Percentiles rank a stretch among this genome's conserved stretches.
Evolutionary conservation across 2,329 filamentous ascomycete species (phyloP).

Genomic region (Venturiaceae sp.): DNA sequence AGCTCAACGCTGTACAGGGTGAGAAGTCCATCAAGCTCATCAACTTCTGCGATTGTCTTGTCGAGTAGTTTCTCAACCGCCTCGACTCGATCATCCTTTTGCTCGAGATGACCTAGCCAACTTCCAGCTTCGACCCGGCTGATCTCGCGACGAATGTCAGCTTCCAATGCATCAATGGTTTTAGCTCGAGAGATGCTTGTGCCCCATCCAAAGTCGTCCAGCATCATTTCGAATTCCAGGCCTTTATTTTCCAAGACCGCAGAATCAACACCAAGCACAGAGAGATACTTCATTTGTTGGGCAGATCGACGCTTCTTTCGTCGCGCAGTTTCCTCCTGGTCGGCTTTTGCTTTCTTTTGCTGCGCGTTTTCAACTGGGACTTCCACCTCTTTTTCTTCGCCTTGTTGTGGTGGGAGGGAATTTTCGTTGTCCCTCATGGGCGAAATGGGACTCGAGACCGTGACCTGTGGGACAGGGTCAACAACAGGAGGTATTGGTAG

Average conservation of each 20-base stretch:
- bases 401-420: not conserved
- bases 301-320: constrained; percentile 56
- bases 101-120: constrained; percentile 74
- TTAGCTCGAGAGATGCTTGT: constrained; percentile 65
- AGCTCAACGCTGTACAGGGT: constrained; percentile 93
- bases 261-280: constrained; percentile 68
- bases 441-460: constrained; percentile 2
- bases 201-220: constrained; percentile 78
- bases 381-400: not conserved
- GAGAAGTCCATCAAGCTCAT: constrained; percentile 87
- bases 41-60: constrained; percentile 84
- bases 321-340: constrained; percentile 34
- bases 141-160: constrained; percentile 76
- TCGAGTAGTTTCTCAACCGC: constrained; percentile 82
- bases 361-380: constrained; percentile 3
- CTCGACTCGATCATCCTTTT: constrained; percentile 83
- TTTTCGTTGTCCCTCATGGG: not conserved
- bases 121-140: constrained; percentile 86
- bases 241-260: constrained; percentile 66
- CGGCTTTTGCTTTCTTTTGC: constrained; percentile 13
- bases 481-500: not conserved
- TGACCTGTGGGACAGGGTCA: constrained; percentile 3
- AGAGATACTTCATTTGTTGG: constrained; percentile 70
- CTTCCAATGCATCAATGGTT: constrained; percentile 70
- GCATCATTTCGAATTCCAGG: constrained; percentile 69